These are phyloP conservation scores for Sungouiella blattae DNA, from an alignment of 805 yeast genomes.

Conservation along the genomic window DNA sequence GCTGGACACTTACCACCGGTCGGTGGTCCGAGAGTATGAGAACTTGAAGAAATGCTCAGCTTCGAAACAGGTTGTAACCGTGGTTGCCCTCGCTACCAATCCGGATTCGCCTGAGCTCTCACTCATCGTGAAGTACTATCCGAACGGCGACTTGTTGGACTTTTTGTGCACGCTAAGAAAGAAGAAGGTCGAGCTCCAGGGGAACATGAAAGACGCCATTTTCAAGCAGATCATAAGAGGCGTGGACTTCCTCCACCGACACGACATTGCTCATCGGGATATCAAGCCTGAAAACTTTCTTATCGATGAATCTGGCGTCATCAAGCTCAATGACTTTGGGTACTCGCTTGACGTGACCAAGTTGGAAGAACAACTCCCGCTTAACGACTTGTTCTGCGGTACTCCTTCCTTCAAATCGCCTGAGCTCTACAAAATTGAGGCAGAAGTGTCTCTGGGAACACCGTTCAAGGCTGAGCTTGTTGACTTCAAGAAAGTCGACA, in stretches of 20 bases:
- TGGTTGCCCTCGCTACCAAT: conserved; percentile 22
- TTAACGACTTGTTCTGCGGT: conserved; percentile 37
- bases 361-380: conserved; percentile 15
- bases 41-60: conserved; percentile 23
- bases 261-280: conserved; percentile 47
- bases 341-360: conserved; percentile 38
- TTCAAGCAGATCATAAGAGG: conserved; percentile 46
- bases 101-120: conserved; percentile 21
- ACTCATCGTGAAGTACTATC: conserved; percentile 40
- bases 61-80: conserved; percentile 26
- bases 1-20: conserved; percentile 13
- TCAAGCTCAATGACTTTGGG: conserved; percentile 51
- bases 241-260: conserved; percentile 42
- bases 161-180: conserved; percentile 39
- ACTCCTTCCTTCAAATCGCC: conserved; percentile 56
- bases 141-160: conserved; percentile 47
- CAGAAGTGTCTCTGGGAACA: conserved; percentile 3
- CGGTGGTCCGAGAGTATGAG: conserved; percentile 30
- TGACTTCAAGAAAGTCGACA: conserved; percentile 39
- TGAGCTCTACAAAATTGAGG: conserved; percentile 36
- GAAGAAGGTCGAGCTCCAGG: conserved; percentile 24
- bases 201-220: conserved; percentile 40
- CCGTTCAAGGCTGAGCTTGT: not conserved
- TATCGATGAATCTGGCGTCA: conserved; percentile 41
- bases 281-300: conserved; percentile 54